Base-by-base conservation (phyloP, 2,329 filamentous ascomycete species). In the Pseudocercospora eumusae region DNA sequence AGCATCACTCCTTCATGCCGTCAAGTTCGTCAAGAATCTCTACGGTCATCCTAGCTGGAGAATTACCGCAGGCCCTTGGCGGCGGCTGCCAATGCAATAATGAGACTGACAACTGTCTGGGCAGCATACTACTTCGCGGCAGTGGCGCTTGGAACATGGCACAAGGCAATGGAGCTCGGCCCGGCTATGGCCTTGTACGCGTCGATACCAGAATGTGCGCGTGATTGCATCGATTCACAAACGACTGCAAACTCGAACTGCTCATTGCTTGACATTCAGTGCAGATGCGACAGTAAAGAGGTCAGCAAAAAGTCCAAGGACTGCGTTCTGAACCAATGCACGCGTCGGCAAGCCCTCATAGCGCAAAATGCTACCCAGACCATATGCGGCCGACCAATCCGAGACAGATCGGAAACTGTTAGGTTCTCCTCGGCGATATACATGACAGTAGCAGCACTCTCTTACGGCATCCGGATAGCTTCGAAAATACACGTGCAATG, bases 351-450 rank as follows among this genome's bases (percentile, higher is more conserved):
- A 31, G n/a, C 21, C 8, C 13, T 53, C 56, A 55, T 64, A 2
- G 60, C 64, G 7, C 64, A 66, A 49, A 68, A 68, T 57, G 60
- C 60, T 1, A 68, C 66, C 9, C 57, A 62, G 31, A 66, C 64
- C 27, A 23, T 68, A 15, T 68, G 66, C 44, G 52, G 60, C 15
- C 55, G 52, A 33, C 57, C 64, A 13, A 49, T 64, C 4, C 57
- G 66, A 28, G 62, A 66, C 36, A 59, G 61, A 9, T 61, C 60
- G 8, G 27, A 59, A 20, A 40, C 53, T 10, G 33, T 60, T 1
- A 42, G 50, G 2, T 25, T 59, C 20, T 42, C 36, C 2, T 33
- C 47, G 54, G 9, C 64, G 62, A 4, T 60, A 33, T 21, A 42
- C 49, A 33, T 64, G 10, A 50, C 21, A 8, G 50, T 66, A 5